Evolutionary conservation across 805 yeast species (phyloP), one percentile per base, ranked within the genome.

Genomic region (Wickerhamiella siamensis): DNA sequence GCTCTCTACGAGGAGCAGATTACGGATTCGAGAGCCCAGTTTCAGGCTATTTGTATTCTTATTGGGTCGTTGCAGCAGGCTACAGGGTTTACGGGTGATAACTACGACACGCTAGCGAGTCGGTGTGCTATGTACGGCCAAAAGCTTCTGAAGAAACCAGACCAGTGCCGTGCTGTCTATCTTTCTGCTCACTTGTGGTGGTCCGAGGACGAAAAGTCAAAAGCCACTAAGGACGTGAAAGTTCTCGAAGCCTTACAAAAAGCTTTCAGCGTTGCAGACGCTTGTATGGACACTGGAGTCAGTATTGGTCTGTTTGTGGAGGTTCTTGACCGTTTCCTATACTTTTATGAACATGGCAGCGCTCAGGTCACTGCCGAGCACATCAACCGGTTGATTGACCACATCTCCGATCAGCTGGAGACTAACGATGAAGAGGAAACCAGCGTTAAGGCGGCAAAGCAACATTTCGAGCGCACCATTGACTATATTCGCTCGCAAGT

Each of bases 161-260:
- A 88, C 54, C 98, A 91, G 60, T 87, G 96, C 58, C 74, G 96
- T 14, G 78, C 94, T 0, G 94, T 86, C 4, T 83, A 81, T 56
- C 61, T 74, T 40, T 87, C 95, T 34, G 77, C 94, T 1, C 96
- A 91, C 60, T 63, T 91, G 38, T 91, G 95, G 95, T 83, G 94
- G 91, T 80, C 88, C 54, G 71, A 69, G 44, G 41, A 37, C 16
- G 3, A 26, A 5, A 21, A 22, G 18, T 18, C 36, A 10, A 37
- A 44, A 44, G 49, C 45, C 29, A 40, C 44, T 34, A 22, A 36
- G 29, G 39, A 43, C 24, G 17, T 42, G 43, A 67, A 94, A 31
- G 95, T 88, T 1, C 64, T 88, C 55, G 97, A 91, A 55, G 86
- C 95, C 58, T 67, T 88, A 36, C 95, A 86, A 59, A 75, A 88